These are phyloP conservation scores for Dioscorea zingiberensis DNA, from an alignment of 106 monocot genomes.

Conservation along the genomic window DNA sequence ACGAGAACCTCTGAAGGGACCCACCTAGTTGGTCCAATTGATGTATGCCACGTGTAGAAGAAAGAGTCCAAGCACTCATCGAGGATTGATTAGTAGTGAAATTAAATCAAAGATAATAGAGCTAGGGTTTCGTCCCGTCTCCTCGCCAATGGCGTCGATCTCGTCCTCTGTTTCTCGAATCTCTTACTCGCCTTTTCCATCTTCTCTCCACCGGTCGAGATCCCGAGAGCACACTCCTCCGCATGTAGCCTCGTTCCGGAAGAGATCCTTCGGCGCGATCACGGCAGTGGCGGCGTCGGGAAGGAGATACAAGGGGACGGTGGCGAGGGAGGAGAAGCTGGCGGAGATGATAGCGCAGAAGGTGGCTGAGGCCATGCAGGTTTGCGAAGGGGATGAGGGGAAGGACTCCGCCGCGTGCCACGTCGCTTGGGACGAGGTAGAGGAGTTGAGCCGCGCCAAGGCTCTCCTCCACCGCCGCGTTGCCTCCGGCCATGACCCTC, in stretches of 20 bases:
- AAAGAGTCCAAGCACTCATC: too few relatives aligned
- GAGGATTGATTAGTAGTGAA: too few relatives aligned
- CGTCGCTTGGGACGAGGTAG: conserved; percentile 93
- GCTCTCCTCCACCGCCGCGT: conserved; percentile 52
- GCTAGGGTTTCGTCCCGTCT: background rate
- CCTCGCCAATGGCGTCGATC: background rate
- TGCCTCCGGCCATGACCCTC: conserved; percentile 45
- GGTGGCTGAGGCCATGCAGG: conserved; percentile 74
- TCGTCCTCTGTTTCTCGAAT: background rate
- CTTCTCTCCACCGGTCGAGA: background rate
- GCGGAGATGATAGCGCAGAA: conserved; percentile 70
- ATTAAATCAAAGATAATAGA: background rate
- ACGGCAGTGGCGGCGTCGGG: conserved; percentile 1
- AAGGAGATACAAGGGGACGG: conserved; percentile 70
- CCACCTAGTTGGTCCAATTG: too few relatives aligned
- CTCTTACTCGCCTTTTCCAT: background rate
- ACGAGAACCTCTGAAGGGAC: too few relatives aligned
- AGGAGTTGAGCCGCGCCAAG: conserved; percentile 81
- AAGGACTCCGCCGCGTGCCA: conserved; percentile 39
- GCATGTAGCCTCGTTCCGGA: background rate
- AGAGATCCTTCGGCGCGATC: background rate
- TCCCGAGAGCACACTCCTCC: background rate
- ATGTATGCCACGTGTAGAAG: too few relatives aligned
- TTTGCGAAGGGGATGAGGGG: conserved; percentile 40
- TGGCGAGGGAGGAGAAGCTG: conserved; percentile 59